These are phyloP conservation scores for Fraxinus sp. DNA, from an alignment of 305 asterid genomes.

Conservation along the genomic window DNA sequence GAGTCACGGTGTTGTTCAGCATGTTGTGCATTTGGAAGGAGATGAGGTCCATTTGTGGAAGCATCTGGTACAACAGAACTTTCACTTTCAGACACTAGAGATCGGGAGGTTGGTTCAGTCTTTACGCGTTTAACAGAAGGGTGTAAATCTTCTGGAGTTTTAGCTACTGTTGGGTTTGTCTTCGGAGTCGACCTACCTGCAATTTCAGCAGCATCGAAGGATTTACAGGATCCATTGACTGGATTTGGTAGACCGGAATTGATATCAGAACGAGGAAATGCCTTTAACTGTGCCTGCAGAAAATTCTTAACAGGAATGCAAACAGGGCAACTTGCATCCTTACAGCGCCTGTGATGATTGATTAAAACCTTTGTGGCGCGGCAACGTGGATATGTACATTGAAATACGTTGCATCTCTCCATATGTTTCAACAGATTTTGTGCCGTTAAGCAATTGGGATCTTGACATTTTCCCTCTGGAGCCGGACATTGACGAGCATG, in stretches of 20 bases:
- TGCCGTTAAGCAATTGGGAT: slow-evolving; percentile 50
- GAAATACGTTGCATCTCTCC: slow-evolving; percentile 44
- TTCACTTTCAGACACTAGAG: slow-evolving; percentile 47
- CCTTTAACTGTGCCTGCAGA: slow-evolving; percentile 54
- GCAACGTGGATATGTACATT: slow-evolving; percentile 71
- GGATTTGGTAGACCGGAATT: slow-evolving; percentile 47
- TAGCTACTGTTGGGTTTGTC: slow-evolving; percentile 38
- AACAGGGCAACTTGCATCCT: slow-evolving; percentile 71
- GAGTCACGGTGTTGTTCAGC: slow-evolving; percentile 37
- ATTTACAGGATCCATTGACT: slow-evolving; percentile 45
- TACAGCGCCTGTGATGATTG: slow-evolving; percentile 59
- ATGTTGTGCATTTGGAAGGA: slow-evolving; percentile 36
- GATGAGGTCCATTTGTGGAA: slow-evolving; percentile 34
- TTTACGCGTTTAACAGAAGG: slow-evolving; percentile 78
- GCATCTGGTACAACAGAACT: slow-evolving; percentile 41
- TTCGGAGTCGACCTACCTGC: slow-evolving; percentile 42
- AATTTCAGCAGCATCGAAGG: slow-evolving; percentile 50
- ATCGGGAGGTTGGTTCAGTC: slow-evolving; percentile 54
- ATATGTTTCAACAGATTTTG: slow-evolving; percentile 78
- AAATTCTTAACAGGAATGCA: slow-evolving; percentile 76
- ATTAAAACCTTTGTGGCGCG: slow-evolving; percentile 48
- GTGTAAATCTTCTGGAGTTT: slow-evolving; percentile 59
- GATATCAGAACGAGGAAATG: slow-evolving; percentile 43
- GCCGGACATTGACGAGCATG: slow-evolving; percentile 88
- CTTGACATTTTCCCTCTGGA: slow-evolving; percentile 84